Evolutionary conservation across 1,284 basidiomycete species (phyloP).

Genomic region (Rhodotorula sp.): DNA sequence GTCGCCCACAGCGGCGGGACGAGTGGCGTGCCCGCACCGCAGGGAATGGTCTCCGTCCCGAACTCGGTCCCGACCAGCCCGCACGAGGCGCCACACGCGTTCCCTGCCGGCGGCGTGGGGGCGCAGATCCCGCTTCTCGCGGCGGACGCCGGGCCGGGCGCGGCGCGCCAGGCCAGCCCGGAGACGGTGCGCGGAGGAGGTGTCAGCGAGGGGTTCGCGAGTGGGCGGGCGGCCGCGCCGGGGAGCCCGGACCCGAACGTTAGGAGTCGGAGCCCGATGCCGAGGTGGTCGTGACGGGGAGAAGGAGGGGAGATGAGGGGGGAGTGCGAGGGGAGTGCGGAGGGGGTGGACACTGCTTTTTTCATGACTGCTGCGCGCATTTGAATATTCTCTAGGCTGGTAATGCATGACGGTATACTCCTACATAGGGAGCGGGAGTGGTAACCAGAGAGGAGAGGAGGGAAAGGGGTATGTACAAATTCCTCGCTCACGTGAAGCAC

Average conservation of each 20-base stretch:
- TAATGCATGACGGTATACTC: background rate
- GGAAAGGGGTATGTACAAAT: background rate
- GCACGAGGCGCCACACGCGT: no score
- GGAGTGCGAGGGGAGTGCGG: no score
- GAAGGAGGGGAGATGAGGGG: background rate
- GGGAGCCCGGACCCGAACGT: background rate
- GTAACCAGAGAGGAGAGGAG: background rate
- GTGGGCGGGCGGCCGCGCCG: background rate
- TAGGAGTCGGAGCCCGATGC: slow-evolving; percentile 4
- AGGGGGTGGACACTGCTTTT: no score
- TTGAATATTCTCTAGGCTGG: background rate
- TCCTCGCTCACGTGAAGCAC: no score
- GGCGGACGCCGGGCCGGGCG: no score
- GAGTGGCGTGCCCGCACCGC: no score
- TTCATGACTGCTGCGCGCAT: no score
- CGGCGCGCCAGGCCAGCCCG: background rate
- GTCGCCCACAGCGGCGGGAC: background rate
- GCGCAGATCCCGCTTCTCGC: background rate
- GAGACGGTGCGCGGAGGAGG: background rate
- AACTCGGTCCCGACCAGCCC: background rate
- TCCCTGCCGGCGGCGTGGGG: no score
- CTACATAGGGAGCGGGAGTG: background rate
- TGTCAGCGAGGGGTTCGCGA: background rate
- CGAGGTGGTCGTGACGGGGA: background rate
- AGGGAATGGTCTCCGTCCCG: no score